These are phyloP conservation scores for Exophiala oligosperma DNA, from an alignment of 2,329 filamentous ascomycete genomes.

Conservation along the genomic window DNA sequence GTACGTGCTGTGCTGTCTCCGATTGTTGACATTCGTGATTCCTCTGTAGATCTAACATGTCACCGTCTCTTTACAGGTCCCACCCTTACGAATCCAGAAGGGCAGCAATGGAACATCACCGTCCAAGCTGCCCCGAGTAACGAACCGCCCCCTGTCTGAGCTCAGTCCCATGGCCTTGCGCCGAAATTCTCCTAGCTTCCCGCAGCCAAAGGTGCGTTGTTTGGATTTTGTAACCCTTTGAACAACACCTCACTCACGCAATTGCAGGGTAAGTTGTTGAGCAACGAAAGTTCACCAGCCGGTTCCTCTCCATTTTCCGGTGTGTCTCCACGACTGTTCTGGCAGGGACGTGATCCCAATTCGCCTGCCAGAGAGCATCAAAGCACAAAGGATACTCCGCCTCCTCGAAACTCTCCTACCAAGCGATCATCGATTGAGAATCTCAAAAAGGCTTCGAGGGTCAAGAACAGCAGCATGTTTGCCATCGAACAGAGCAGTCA, in stretches of 20 bases:
- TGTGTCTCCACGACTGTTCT: constrained; percentile 80
- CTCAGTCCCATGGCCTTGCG: constrained; percentile 82
- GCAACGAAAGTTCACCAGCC: constrained; percentile 77
- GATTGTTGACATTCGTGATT: constrained; percentile 14
- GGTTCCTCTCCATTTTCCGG: constrained; percentile 72
- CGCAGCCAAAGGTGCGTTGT: constrained; percentile 67
- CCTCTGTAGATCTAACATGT: neutral
- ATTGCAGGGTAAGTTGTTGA: constrained; percentile 47
- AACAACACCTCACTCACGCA: constrained; percentile 11
- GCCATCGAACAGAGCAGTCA: constrained; percentile 88
- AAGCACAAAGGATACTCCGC: constrained; percentile 54
- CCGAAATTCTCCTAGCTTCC: constrained; percentile 91
- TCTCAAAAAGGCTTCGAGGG: constrained; percentile 87
- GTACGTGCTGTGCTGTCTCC: constrained; percentile 20
- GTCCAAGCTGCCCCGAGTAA: constrained; percentile 61
- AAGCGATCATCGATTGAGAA: constrained; percentile 93
- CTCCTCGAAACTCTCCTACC: constrained; percentile 66
- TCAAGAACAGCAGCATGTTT: constrained; percentile 98
- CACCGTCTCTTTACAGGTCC: constrained; percentile 27
- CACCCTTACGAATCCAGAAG: constrained; percentile 36
- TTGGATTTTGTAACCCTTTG: neutral
- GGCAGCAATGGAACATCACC: constrained; percentile 51
- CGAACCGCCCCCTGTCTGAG: constrained; percentile 77
- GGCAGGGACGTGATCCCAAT: constrained; percentile 73
- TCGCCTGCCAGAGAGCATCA: constrained; percentile 74